Conservation (phyloP, 306 rosid genomes). For the Elaeagnus macrophylla region DNA sequence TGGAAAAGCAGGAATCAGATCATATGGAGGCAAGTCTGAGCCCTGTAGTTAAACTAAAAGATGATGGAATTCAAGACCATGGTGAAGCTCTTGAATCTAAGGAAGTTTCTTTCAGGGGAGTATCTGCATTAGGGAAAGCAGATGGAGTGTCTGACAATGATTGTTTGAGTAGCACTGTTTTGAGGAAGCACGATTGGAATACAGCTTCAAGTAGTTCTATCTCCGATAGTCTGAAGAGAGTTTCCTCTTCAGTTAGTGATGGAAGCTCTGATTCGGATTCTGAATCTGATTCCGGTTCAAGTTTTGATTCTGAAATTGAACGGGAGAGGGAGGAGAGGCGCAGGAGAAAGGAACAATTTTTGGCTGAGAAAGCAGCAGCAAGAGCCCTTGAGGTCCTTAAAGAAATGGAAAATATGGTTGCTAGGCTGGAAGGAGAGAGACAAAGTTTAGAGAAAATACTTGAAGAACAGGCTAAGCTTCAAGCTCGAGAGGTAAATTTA, state of each 20-base stretch:
- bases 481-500: slow-evolving; percentile 76
- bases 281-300: slow-evolving; percentile 63
- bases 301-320: slow-evolving; percentile 81
- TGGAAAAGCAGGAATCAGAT: slow-evolving; percentile 22
- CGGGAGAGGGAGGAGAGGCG: slow-evolving; percentile 76
- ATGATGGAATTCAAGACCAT: slow-evolving; percentile 25
- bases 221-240: slow-evolving; percentile 47
- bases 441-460: slow-evolving; percentile 89
- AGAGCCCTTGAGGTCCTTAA: slow-evolving; percentile 70
- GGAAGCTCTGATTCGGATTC: slow-evolving; percentile 66
- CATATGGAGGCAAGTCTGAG: slow-evolving; percentile 27
- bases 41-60: slow-evolving; percentile 20
- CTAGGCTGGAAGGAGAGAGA: slow-evolving; percentile 93
- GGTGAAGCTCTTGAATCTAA: slow-evolving; percentile 18
- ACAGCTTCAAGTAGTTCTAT: slow-evolving; percentile 41
- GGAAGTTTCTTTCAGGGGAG: slow-evolving; percentile 25
- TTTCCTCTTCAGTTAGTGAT: slow-evolving; percentile 41
- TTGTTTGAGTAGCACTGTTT: slow-evolving; percentile 32
- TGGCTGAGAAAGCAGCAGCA: slow-evolving; percentile 87
- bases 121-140: slow-evolving; percentile 16
- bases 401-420: slow-evolving; percentile 79
- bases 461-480: slow-evolving; percentile 78
- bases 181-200: slow-evolving; percentile 32
- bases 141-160: slow-evolving; percentile 21
- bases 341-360: slow-evolving; percentile 53